Evolutionary conservation across 129 eudicot species (phyloP).

Genomic region (Erigeron canadensis): DNA sequence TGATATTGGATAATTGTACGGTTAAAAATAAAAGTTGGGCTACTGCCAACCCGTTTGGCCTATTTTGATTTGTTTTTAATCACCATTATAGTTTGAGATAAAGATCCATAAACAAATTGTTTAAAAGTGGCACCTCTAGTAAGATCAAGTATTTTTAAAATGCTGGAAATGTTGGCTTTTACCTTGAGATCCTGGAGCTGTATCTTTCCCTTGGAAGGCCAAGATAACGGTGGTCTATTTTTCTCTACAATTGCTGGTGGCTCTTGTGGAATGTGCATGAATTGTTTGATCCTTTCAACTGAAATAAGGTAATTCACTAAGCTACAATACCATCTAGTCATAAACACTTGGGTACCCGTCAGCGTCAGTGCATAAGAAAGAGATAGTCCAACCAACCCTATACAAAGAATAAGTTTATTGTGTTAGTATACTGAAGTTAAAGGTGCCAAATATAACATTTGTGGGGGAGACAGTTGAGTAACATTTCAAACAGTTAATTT

Average conservation of each 20-base stretch:
- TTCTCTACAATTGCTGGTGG: constrained; percentile 63
- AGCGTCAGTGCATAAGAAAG: constrained; percentile 76
- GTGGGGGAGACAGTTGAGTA: too few relatives aligned
- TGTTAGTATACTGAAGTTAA: neutral
- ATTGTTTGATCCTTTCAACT: constrained; percentile 75
- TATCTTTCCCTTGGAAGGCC: constrained; percentile 78
- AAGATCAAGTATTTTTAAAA: neutral
- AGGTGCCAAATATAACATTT: too few relatives aligned
- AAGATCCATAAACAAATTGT: neutral
- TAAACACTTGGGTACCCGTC: constrained; percentile 60
- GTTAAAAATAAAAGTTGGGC: neutral
- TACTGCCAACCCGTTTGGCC: neutral
- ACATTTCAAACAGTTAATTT: too few relatives aligned
- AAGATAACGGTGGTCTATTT: constrained; percentile 62
- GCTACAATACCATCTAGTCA: constrained; percentile 67
- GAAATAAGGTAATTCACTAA: constrained; percentile 62
- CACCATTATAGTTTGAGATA: neutral
- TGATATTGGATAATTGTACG: too few relatives aligned
- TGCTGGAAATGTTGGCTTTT: neutral
- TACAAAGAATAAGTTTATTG: neutral
- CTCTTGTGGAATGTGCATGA: constrained; percentile 71
- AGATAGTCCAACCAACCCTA: constrained; percentile 85
- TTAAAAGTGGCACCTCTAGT: neutral
- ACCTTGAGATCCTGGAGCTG: constrained; percentile 66
- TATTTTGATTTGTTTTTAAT: too few relatives aligned